Evolutionary conservation across 306 rosid species (phyloP).

Genomic region (Canavalia ensiformis): DNA sequence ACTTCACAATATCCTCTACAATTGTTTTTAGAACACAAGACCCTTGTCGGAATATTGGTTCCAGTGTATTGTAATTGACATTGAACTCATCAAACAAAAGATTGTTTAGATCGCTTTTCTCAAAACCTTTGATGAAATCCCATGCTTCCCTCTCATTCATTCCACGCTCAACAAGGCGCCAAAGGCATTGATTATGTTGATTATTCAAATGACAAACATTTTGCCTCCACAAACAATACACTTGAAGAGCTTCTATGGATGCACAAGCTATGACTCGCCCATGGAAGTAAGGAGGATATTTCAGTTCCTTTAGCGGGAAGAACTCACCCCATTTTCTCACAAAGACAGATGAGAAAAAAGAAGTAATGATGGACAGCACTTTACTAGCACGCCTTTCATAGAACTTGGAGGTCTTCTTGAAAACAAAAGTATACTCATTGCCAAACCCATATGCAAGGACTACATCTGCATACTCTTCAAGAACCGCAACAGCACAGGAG

Average conservation of each 20-base stretch:
- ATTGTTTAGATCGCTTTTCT: constrained; percentile 66
- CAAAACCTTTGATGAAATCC: constrained; percentile 61
- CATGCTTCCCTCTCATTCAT: constrained; percentile 66
- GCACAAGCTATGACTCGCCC: constrained; percentile 73
- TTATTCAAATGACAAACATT: constrained; percentile 72
- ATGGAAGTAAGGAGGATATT: constrained; percentile 67
- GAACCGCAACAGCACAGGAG: constrained; percentile 61
- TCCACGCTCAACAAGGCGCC: constrained; percentile 75
- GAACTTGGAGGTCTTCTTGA: constrained; percentile 79
- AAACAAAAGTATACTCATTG: constrained; percentile 75
- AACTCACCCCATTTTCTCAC: constrained; percentile 71
- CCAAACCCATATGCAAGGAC: constrained; percentile 81
- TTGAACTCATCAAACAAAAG: constrained; percentile 70
- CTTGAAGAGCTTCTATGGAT: constrained; percentile 74
- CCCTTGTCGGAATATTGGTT: constrained; percentile 75
- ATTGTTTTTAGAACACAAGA: constrained; percentile 71
- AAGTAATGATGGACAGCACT: constrained; percentile 69
- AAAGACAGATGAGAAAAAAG: constrained; percentile 75
- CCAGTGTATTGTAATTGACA: constrained; percentile 68
- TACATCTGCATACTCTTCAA: constrained; percentile 72
- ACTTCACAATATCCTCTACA: constrained; percentile 76
- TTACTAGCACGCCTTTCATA: constrained; percentile 85
- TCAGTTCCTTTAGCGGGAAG: constrained; percentile 66
- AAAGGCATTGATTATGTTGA: constrained; percentile 68
- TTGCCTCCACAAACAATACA: constrained; percentile 87